Percentiles rank a stretch among this genome's conserved stretches.
Evolutionary conservation across 1,284 basidiomycete species (phyloP).

Genomic region (Naganishia albida): DNA sequence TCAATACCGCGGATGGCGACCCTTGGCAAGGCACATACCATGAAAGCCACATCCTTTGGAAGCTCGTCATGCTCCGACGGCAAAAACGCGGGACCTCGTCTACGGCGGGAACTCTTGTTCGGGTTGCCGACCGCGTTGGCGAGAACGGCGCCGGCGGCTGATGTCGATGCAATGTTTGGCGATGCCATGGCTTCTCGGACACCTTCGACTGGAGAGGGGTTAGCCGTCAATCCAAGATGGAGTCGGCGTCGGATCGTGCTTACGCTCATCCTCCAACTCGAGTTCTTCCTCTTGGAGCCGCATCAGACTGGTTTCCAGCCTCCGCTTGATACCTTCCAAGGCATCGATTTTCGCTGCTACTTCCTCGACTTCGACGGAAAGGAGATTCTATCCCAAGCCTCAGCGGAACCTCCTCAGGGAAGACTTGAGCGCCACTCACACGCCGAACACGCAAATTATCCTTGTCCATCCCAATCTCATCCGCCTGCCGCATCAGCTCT

Average conservation of each 20-base stretch:
- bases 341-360: slow-evolving; percentile 85
- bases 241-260: slow-evolving; percentile 46
- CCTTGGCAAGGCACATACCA: slow-evolving; percentile 62
- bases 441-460: slow-evolving; percentile 82
- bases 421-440: slow-evolving; percentile 58
- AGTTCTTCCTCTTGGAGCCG: slow-evolving; percentile 91
- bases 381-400: slow-evolving; percentile 51
- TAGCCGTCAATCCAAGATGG: slow-evolving; percentile 11
- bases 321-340: slow-evolving; percentile 75
- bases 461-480: slow-evolving; percentile 83
- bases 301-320: slow-evolving; percentile 79
- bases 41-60: slow-evolving; percentile 91
- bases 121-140: slow-evolving; percentile 35
- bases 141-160: slow-evolving; percentile 38
- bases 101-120: slow-evolving; percentile 39
- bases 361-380: slow-evolving; percentile 81
- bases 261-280: slow-evolving; percentile 90
- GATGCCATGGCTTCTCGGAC: slow-evolving; percentile 78
- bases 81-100: slow-evolving; percentile 82
- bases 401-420: too few species aligned
- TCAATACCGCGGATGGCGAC: neutral
- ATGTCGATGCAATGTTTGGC: slow-evolving; percentile 46
- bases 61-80: slow-evolving; percentile 97
- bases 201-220: slow-evolving; percentile 67
- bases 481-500: slow-evolving; percentile 74